Evolutionary conservation across 768 basidiomycete genomes (phyloP).

Genomic region (Ramaria sp.): DNA sequence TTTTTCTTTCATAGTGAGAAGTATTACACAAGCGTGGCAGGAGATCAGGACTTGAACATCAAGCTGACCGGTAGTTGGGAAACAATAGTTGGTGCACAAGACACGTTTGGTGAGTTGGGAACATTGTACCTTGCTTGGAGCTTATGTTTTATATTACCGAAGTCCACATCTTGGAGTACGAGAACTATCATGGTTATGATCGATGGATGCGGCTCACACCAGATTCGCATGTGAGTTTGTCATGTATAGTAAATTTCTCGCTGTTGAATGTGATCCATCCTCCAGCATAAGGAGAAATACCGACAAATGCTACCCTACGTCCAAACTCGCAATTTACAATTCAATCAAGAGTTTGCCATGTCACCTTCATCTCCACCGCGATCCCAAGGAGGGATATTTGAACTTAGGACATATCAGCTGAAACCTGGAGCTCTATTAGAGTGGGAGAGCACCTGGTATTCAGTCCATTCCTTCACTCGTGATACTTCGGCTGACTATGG

Average conservation of each 20-base stretch:
- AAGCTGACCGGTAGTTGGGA: constrained; percentile 95
- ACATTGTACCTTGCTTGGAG: background rate
- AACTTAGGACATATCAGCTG: constrained; percentile 80
- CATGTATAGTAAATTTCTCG: background rate
- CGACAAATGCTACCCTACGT: constrained; percentile 70
- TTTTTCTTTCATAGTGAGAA: constrained; percentile 42
- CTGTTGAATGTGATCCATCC: background rate
- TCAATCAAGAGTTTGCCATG: constrained; percentile 92
- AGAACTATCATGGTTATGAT: constrained; percentile 87
- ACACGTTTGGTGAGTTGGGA: constrained; percentile 58
- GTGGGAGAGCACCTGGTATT: constrained; percentile 88
- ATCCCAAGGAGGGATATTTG: constrained; percentile 84
- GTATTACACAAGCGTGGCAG: constrained; percentile 75
- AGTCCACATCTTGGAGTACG: constrained; percentile 83
- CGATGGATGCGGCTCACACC: constrained; percentile 53
- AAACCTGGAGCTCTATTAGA: constrained; percentile 85
- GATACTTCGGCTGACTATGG: background rate
- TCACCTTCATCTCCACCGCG: constrained; percentile 85
- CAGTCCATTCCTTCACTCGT: background rate
- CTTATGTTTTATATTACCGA: background rate
- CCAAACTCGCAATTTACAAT: constrained; percentile 58
- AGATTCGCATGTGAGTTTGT: constrained; percentile 47
- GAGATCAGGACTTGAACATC: constrained; percentile 61
- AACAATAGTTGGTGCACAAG: constrained; percentile 79
- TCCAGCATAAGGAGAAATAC: constrained; percentile 56